Evolutionary conservation across 768 basidiomycete genomes (phyloP).

Genomic region (Antrodiella citrinella): DNA sequence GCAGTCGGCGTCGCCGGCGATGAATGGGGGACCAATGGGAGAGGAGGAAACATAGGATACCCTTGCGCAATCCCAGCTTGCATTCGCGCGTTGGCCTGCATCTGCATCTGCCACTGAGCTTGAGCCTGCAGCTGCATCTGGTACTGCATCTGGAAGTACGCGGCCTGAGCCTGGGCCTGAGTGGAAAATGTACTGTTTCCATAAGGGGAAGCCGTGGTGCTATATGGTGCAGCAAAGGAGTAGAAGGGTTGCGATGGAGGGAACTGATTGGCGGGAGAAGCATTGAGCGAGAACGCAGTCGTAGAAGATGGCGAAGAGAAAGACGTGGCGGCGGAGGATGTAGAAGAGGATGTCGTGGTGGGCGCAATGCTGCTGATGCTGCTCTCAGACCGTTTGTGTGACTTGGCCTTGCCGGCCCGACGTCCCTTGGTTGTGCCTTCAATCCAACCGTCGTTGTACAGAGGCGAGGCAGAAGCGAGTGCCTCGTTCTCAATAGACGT

Average conservation of each 20-base stretch:
- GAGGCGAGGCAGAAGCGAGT: conserved; percentile 4
- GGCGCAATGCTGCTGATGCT: conserved; percentile 6
- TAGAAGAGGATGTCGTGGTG: conserved; percentile 1
- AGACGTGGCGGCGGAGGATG: conserved; percentile 5
- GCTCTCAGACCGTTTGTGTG: conserved; percentile 15
- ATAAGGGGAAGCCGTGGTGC: conserved; percentile 1
- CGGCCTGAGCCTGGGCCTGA: background rate
- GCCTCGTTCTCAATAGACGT: conserved; percentile 5
- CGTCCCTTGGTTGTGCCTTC: conserved; percentile 6
- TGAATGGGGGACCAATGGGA: background rate
- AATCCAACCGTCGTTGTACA: conserved; percentile 20
- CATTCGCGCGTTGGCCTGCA: conserved; percentile 5
- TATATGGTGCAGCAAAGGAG: conserved; percentile 2
- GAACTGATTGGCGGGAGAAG: conserved; percentile 1
- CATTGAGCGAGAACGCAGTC: background rate
- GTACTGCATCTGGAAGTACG: conserved; percentile 11
- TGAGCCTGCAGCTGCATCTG: conserved; percentile 7
- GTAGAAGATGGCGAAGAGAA: conserved; percentile 3
- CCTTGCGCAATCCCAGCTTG: background rate
- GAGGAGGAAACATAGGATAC: background rate
- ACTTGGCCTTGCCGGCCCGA: background rate
- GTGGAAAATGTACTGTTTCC: background rate
- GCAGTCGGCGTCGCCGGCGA: too few relatives aligned
- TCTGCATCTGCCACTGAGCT: conserved; percentile 10
- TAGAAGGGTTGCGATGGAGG: background rate